Evolutionary conservation across 73 alveolate genomes (phyloP).

Genomic region (Urostyla sp.): DNA sequence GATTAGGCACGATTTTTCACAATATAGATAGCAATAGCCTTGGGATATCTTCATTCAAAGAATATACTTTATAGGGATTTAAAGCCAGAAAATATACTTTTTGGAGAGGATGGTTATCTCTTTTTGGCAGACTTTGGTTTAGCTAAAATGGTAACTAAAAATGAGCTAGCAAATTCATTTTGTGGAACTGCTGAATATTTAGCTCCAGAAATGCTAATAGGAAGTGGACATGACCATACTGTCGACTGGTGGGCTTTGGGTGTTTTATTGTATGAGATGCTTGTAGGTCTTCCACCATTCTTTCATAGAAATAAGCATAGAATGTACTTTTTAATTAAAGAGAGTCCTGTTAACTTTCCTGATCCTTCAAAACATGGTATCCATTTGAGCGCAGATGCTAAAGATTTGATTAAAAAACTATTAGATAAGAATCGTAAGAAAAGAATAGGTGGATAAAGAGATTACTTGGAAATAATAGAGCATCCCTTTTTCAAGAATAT

Average conservation of each 20-base stretch:
- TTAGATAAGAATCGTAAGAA: slow-evolving; percentile 83
- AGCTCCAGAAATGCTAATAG: slow-evolving; percentile 95
- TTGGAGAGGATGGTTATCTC: slow-evolving; percentile 90
- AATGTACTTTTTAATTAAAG: slow-evolving; percentile 89
- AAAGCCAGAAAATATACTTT: slow-evolving; percentile 96
- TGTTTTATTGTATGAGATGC: slow-evolving; percentile 89
- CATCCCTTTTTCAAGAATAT: slow-evolving; percentile 89
- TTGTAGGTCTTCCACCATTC: slow-evolving; percentile 96
- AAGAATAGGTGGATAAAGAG: slow-evolving; percentile 88
- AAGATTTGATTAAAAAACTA: slow-evolving; percentile 82
- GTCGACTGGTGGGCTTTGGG: slow-evolving; percentile 99
- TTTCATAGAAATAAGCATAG: slow-evolving; percentile 84
- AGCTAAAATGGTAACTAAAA: slow-evolving; percentile 81
- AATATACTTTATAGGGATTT: slow-evolving; percentile 92
- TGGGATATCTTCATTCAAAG: slow-evolving; percentile 90
- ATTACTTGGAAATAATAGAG: slow-evolving; percentile 70
- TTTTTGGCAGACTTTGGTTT: slow-evolving; percentile 95
- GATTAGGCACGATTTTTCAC: slow-evolving; percentile 87
- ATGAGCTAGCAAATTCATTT: slow-evolving; percentile 84
- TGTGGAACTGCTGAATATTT: slow-evolving; percentile 97
- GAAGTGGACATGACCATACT: slow-evolving; percentile 89
- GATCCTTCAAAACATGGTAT: slow-evolving; percentile 76
- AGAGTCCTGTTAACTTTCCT: slow-evolving; percentile 88
- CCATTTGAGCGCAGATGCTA: slow-evolving; percentile 78
- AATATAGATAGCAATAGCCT: slow-evolving; percentile 92